Conservation (phyloP, 371 early-diverging fungal genomes). For the Mucor lusitanicus region DNA sequence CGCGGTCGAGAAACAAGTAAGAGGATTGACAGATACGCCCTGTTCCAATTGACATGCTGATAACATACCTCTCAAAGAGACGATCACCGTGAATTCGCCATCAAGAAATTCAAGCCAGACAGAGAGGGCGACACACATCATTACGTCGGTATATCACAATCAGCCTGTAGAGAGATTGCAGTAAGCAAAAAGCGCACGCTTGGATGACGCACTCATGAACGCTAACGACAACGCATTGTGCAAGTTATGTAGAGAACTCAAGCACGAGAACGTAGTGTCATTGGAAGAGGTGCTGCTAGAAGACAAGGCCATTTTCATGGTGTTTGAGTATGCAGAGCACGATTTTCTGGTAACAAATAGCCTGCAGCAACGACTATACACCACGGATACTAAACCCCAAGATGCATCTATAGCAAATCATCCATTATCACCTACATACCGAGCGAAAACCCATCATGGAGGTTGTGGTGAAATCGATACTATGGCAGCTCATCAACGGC, state of each 20-base stretch:
- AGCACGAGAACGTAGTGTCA: slow-evolving; percentile 83
- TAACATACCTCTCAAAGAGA: slow-evolving; percentile 32
- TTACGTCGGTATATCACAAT: slow-evolving; percentile 89
- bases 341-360: slow-evolving; percentile 86
- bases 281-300: slow-evolving; percentile 87
- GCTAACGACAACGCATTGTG: not conserved
- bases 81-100: slow-evolving; percentile 72
- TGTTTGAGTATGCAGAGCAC: slow-evolving; percentile 94
- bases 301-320: slow-evolving; percentile 92
- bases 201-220: not conserved
- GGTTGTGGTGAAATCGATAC: slow-evolving; percentile 80
- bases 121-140: slow-evolving; percentile 84
- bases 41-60: not conserved
- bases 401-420: slow-evolving; percentile 68
- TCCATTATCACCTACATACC: slow-evolving; percentile 76
- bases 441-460: slow-evolving; percentile 82
- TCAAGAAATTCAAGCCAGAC: slow-evolving; percentile 96
- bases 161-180: slow-evolving; percentile 92
- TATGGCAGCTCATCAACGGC: slow-evolving; percentile 93
- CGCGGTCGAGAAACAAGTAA: slow-evolving; percentile 68
- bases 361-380: too few relatives aligned
- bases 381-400: not conserved
- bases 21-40: not conserved
- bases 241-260: slow-evolving; percentile 88
- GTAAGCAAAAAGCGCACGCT: slow-evolving; percentile 34